These are phyloP conservation scores for Komagataella mondaviorum DNA, from an alignment of 805 yeast species.

Conservation along the genomic window DNA sequence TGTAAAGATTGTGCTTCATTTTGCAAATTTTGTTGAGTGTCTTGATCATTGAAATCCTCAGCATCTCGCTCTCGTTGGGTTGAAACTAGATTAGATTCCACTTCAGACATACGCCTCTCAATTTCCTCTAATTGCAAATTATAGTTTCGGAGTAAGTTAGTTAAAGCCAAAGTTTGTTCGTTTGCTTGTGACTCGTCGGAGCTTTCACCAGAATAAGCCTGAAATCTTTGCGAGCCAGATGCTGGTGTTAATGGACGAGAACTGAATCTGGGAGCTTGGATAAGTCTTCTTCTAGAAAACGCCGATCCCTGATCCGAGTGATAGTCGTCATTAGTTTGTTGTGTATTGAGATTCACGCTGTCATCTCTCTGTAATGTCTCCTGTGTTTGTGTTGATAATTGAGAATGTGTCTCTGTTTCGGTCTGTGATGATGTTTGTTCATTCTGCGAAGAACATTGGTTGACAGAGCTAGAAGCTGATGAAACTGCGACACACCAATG, in stretches of 20 bases:
- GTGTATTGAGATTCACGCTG: neutral
- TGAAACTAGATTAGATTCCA: neutral
- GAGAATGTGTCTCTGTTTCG: neutral
- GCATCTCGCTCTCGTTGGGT: neutral
- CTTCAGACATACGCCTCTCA: neutral
- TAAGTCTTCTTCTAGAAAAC: neutral
- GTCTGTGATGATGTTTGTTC: conserved; percentile 2
- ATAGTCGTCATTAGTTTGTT: neutral
- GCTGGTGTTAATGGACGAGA: neutral
- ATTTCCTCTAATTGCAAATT: neutral
- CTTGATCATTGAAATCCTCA: neutral
- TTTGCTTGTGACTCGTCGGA: neutral
- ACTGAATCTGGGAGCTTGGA: neutral
- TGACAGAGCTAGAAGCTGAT: conserved; percentile 10
- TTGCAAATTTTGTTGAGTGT: neutral
- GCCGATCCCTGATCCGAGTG: neutral
- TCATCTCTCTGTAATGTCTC: neutral
- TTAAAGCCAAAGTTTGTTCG: neutral
- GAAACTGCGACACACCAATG: conserved; percentile 72
- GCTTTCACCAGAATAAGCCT: neutral
- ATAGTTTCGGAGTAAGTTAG: neutral
- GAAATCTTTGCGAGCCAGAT: neutral
- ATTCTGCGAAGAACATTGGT: conserved; percentile 7
- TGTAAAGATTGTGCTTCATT: neutral
- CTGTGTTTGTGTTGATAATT: neutral